These are phyloP conservation scores for Casuarina glauca DNA, from an alignment of 306 rosid genomes.

Conservation along the genomic window DNA sequence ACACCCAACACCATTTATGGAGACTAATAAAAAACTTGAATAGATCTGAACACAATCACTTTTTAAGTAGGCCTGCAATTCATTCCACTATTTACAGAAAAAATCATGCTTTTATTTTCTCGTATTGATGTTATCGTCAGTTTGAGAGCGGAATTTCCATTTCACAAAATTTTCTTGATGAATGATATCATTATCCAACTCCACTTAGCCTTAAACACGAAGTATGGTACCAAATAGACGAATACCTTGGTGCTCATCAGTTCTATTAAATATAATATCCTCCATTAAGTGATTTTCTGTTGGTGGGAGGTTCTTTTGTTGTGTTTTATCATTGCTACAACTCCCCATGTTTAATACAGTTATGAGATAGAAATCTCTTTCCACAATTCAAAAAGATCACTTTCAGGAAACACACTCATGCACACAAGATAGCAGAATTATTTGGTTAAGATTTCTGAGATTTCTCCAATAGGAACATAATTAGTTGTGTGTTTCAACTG, in stretches of 20 bases:
- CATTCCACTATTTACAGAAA: background rate
- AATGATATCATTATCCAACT: background rate
- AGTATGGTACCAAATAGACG: no score
- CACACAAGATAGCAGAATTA: background rate
- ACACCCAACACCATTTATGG: background rate
- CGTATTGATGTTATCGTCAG: background rate
- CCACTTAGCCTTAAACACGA: background rate
- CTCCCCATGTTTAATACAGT: background rate
- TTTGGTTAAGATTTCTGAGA: no score
- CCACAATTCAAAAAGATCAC: background rate
- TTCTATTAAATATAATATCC: no score
- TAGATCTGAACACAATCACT: background rate
- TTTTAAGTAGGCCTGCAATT: background rate
- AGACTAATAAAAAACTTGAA: no score
- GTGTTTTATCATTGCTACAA: background rate
- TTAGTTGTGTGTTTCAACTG: background rate
- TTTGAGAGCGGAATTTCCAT: background rate
- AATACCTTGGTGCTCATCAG: no score
- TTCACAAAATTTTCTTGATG: background rate
- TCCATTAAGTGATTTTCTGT: background rate
- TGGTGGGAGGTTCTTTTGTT: background rate
- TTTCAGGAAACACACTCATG: background rate
- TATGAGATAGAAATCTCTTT: background rate
- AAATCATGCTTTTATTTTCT: background rate
- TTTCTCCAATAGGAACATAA: background rate